phyloP scores from a whole-genome alignment of 129 eudicot species.

The Chrysanthemum seticuspe region DNA sequence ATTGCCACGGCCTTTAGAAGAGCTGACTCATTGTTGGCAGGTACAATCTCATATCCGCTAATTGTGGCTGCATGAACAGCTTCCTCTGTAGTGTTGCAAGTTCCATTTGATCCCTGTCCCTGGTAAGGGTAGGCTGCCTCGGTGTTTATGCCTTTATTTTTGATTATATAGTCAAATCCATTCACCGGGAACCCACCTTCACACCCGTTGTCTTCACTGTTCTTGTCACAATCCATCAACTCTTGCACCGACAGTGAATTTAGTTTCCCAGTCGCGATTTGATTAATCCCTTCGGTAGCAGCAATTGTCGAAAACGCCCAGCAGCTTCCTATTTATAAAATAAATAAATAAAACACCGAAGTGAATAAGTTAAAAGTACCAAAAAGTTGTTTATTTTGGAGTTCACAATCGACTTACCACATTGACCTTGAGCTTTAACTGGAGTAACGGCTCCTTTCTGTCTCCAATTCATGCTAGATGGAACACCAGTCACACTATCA shows the following conservation, averaged over 20 bases:
- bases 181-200: constrained; percentile 31
- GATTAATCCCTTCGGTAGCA: constrained; percentile 34
- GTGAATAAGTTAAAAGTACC: neutral
- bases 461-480: constrained; percentile 30
- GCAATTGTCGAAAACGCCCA: constrained; percentile 51
- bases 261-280: constrained; percentile 38
- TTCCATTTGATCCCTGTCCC: constrained; percentile 9
- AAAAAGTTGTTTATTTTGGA: neutral
- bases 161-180: constrained; percentile 19
- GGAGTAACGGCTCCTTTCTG: constrained; percentile 29
- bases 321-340: constrained; percentile 35
- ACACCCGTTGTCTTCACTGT: constrained; percentile 27
- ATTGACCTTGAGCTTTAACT: constrained; percentile 20
- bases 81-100: constrained; percentile 23
- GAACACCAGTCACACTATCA: constrained; percentile 37
- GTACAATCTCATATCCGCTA: constrained; percentile 21
- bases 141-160: constrained; percentile 20
- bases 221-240: constrained; percentile 42
- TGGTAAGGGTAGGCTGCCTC: constrained; percentile 24
- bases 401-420: constrained; percentile 2
- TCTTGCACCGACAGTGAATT: constrained; percentile 45
- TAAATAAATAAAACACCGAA: neutral
- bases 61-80: constrained; percentile 21
- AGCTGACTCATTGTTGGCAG: constrained; percentile 16
- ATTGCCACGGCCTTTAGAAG: neutral